These are phyloP conservation scores for Corchorus olitorius DNA, from an alignment of 345 rosid species.

Conservation along the genomic window DNA sequence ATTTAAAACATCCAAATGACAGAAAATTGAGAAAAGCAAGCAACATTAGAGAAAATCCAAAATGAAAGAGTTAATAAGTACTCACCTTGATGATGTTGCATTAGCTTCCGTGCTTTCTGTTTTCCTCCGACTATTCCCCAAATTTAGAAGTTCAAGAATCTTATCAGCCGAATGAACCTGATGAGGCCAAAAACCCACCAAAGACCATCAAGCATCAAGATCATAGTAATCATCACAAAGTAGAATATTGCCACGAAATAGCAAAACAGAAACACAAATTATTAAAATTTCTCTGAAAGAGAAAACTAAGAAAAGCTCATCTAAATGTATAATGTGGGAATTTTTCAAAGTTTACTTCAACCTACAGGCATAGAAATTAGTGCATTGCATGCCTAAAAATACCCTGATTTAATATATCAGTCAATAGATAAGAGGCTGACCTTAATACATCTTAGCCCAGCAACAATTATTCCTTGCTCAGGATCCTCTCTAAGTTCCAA, in stretches of 20 bases:
- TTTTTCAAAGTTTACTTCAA: conserved; percentile 1
- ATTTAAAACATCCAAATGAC: not conserved
- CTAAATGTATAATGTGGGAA: not conserved
- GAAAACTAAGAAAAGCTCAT: not conserved
- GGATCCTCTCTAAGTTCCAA: conserved; percentile 99
- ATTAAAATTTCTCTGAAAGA: not conserved
- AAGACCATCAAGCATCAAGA: conserved; percentile 7
- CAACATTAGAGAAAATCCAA: not conserved
- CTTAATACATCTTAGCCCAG: conserved; percentile 89
- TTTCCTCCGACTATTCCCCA: conserved; percentile 92
- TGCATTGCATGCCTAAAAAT: not conserved
- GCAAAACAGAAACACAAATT: not conserved
- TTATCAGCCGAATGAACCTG: conserved; percentile 89
- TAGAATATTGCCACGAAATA: conserved; percentile 1
- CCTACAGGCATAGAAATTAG: not conserved
- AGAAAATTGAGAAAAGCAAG: not conserved
- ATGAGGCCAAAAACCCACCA: conserved; percentile 25
- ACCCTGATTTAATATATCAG: not conserved
- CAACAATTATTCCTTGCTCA: conserved; percentile 80
- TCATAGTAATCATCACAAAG: conserved; percentile 5
- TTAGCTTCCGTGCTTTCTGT: conserved; percentile 95
- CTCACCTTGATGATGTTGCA: conserved; percentile 86
- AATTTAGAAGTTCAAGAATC: conserved; percentile 86
- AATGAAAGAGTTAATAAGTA: not conserved
- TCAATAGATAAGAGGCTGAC: conserved; percentile 37